A percentile compares a stretch with the other conserved stretches of the same genome.
phyloP scores from a whole-genome alignment of 1,284 basidiomycete genomes.

The Ustilago curta region DNA sequence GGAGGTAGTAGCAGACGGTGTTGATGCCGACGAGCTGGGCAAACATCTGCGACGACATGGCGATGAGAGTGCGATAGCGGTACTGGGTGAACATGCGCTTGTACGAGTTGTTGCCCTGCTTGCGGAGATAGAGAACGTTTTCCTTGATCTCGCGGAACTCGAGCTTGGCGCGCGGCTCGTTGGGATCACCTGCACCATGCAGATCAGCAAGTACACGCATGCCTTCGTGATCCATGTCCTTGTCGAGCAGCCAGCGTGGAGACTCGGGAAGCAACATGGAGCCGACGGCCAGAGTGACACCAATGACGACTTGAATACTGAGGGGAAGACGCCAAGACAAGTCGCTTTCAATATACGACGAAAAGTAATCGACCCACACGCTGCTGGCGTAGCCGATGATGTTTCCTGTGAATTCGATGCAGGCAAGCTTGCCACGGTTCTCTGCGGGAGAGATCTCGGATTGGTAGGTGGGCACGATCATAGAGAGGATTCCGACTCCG shows the following conservation, averaged over 20 bases:
- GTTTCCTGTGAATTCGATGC: slow-evolving; percentile 91
- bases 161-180: slow-evolving; percentile 78
- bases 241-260: slow-evolving; percentile 94
- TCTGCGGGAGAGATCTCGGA: slow-evolving; percentile 94
- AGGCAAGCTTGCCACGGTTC: slow-evolving; percentile 77
- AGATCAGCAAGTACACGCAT: slow-evolving; percentile 89
- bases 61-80: slow-evolving; percentile 87
- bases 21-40: slow-evolving; percentile 78
- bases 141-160: slow-evolving; percentile 95
- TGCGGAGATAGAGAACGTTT: slow-evolving; percentile 71
- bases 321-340: slow-evolving; percentile 71
- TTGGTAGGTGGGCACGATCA: slow-evolving; percentile 97
- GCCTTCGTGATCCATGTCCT: slow-evolving; percentile 85
- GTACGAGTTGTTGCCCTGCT: slow-evolving; percentile 81
- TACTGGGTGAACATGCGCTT: slow-evolving; percentile 87
- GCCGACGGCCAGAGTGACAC: slow-evolving; percentile 82
- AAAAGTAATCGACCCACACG: slow-evolving; percentile 84
- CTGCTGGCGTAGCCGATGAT: slow-evolving; percentile 94
- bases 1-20: slow-evolving; percentile 92
- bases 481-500: slow-evolving; percentile 87
- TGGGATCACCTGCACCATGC: slow-evolving; percentile 82
- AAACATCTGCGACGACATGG: slow-evolving; percentile 97
- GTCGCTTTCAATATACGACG: slow-evolving; percentile 76
- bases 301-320: slow-evolving; percentile 76
- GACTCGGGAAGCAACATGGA: slow-evolving; percentile 91